Percentiles rank a stretch among this genome's conserved stretches.
Evolutionary conservation across 2,329 filamentous ascomycete genomes (phyloP).

Genomic region (Lomentospora prolificans): DNA sequence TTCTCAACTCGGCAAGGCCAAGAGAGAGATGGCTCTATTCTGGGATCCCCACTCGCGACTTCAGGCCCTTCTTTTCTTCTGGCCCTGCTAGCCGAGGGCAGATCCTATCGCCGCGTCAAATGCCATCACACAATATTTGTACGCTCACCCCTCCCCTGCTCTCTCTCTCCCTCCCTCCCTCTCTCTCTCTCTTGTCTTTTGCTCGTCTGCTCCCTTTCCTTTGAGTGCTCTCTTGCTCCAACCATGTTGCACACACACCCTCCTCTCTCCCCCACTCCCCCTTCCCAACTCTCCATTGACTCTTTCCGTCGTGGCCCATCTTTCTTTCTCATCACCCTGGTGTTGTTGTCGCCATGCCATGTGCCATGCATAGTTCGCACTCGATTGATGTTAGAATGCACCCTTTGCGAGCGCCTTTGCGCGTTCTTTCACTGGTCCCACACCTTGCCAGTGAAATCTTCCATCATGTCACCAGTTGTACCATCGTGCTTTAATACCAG

Average conservation of each 20-base stretch:
- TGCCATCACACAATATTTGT: background rate
- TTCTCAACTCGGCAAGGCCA: too few relatives aligned
- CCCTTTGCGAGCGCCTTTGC: constrained; percentile 1
- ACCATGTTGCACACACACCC: background rate
- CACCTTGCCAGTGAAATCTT: background rate
- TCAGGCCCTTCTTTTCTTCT: background rate
- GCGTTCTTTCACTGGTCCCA: background rate
- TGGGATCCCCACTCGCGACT: too few relatives aligned
- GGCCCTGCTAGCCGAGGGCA: background rate
- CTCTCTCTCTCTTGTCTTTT: background rate
- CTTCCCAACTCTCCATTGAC: background rate
- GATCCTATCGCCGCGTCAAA: background rate
- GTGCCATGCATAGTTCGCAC: background rate
- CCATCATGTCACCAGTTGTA: background rate
- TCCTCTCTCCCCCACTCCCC: background rate
- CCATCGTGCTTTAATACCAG: background rate
- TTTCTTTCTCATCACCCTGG: background rate
- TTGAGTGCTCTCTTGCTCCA: background rate
- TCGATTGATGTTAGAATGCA: background rate
- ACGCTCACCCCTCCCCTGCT: background rate
- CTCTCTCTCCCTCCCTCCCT: background rate
- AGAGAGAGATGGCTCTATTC: too few relatives aligned
- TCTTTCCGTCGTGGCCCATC: too few relatives aligned
- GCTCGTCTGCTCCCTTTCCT: too few relatives aligned
- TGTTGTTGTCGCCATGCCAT: background rate